A percentile compares a stretch with the other conserved stretches of the same genome.
phyloP scores from a whole-genome alignment of 164 flowering plant genomes.

The Stephania cephalantha region DNA sequence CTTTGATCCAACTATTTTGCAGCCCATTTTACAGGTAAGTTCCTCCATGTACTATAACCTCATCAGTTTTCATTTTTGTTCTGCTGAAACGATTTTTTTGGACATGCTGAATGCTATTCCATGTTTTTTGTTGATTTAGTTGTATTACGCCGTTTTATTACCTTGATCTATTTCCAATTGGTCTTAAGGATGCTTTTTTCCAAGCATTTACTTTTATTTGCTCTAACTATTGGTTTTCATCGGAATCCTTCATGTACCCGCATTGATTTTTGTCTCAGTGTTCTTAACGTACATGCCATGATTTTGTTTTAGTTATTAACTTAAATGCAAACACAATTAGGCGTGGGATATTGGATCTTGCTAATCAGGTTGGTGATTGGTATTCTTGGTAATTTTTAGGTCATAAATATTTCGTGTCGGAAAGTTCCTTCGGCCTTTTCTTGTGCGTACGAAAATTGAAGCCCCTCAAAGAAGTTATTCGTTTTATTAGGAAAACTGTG shows the following conservation, averaged over 20 bases:
- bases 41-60: not conserved
- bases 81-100: not conserved
- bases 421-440: too few relatives aligned
- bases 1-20: slow-evolving; percentile 79
- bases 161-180: not conserved
- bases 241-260: not conserved
- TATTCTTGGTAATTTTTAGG: too few relatives aligned
- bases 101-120: not conserved
- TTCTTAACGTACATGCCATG: too few relatives aligned
- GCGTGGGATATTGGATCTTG: too few relatives aligned
- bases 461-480: too few relatives aligned
- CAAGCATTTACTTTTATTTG: not conserved
- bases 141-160: not conserved
- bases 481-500: too few relatives aligned
- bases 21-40: slow-evolving; percentile 80
- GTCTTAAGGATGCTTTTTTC: not conserved
- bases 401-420: too few relatives aligned
- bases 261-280: not conserved
- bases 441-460: too few relatives aligned
- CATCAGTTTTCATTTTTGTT: not conserved
- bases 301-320: too few relatives aligned
- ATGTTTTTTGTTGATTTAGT: not conserved
- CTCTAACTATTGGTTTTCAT: not conserved
- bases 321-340: too few relatives aligned
- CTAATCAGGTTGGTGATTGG: too few relatives aligned